Percentiles rank a stretch among this genome's conserved stretches.
Evolutionary conservation across 139 green algal species (phyloP).

Genomic region (Chlorella sp.): DNA sequence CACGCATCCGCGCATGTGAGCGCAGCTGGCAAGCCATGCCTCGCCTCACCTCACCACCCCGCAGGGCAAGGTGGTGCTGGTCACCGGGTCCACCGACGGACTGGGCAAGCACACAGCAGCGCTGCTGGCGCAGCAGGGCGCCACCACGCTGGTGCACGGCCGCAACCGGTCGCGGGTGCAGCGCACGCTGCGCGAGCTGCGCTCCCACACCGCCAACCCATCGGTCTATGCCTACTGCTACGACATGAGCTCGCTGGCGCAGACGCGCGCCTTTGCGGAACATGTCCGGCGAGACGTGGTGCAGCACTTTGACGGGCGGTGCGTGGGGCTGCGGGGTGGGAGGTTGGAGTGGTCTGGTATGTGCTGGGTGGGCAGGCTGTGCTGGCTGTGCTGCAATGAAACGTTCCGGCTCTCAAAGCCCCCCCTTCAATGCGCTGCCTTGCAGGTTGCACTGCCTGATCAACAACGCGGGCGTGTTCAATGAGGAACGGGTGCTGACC

Average conservation of each 20-base stretch:
- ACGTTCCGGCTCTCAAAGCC: too few relatives aligned
- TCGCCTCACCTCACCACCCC: too few relatives aligned
- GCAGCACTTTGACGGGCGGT: conserved; percentile 25
- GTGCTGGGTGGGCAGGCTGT: too few relatives aligned
- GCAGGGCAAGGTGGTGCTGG: conserved; percentile 42
- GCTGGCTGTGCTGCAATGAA: too few relatives aligned
- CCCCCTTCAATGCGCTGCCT: too few relatives aligned
- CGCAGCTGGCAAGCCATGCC: too few relatives aligned
- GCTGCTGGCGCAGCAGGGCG: conserved; percentile 55
- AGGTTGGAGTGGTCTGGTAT: too few relatives aligned
- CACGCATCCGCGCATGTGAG: too few relatives aligned
- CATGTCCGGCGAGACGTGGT: conserved; percentile 54
- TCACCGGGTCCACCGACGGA: conserved; percentile 69
- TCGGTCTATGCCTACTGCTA: conserved; percentile 13
- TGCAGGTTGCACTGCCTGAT: conserved; percentile 49
- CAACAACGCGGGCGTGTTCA: conserved; percentile 76
- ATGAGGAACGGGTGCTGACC: conserved; percentile 39
- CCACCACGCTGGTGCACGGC: conserved; percentile 70
- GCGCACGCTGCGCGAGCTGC: conserved; percentile 7
- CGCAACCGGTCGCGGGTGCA: conserved; percentile 36
- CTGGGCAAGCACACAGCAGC: conserved; percentile 68
- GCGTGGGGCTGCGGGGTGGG: not conserved
- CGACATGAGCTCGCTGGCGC: conserved; percentile 50
- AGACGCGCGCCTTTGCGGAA: conserved; percentile 51
- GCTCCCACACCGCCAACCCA: conserved; percentile 2